Percentiles rank a stretch among this genome's conserved stretches.
These are phyloP conservation scores for Wickerhamomyces rabaulensis DNA, from an alignment of 805 yeast genomes.

Conservation along the genomic window DNA sequence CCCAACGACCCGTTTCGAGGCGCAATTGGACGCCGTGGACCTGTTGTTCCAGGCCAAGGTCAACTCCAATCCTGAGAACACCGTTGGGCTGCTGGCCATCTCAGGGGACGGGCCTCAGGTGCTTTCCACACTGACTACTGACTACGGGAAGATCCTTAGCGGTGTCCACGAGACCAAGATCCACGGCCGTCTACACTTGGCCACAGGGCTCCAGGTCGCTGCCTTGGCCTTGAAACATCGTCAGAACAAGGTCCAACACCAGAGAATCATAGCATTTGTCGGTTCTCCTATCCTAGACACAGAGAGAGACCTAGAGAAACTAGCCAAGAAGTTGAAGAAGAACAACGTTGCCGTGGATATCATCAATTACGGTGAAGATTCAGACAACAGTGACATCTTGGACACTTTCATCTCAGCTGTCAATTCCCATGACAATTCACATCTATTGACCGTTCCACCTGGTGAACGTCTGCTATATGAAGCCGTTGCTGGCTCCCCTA, in stretches of 20 bases:
- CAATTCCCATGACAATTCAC: slow-evolving; percentile 69
- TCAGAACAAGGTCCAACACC: slow-evolving; percentile 88
- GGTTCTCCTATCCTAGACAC: slow-evolving; percentile 77
- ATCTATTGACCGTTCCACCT: slow-evolving; percentile 81
- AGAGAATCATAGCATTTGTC: slow-evolving; percentile 83
- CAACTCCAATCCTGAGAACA: slow-evolving; percentile 86
- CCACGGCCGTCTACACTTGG: slow-evolving; percentile 60
- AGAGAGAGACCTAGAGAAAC: slow-evolving; percentile 66
- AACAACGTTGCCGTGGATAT: slow-evolving; percentile 87
- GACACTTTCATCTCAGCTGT: slow-evolving; percentile 73
- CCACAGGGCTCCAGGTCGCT: slow-evolving; percentile 90
- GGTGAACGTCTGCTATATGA: slow-evolving; percentile 84
- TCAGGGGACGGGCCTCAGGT: slow-evolving; percentile 86
- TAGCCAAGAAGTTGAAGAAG: slow-evolving; percentile 91
- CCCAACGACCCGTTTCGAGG: slow-evolving; percentile 81
- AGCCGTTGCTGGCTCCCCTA: slow-evolving; percentile 69
- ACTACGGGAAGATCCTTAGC: slow-evolving; percentile 76
- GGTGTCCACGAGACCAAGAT: slow-evolving; percentile 80
- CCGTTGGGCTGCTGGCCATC: slow-evolving; percentile 86
- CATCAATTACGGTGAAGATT: slow-evolving; percentile 88
- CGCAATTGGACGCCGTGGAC: slow-evolving; percentile 88
- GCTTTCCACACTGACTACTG: slow-evolving; percentile 81
- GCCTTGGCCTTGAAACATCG: slow-evolving; percentile 91
- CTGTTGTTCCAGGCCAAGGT: slow-evolving; percentile 81
- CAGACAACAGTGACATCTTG: slow-evolving; percentile 66